Evolutionary conservation across 2,329 filamentous ascomycete species (phyloP).

Genomic region (Phaeophleospora eucalypticola): DNA sequence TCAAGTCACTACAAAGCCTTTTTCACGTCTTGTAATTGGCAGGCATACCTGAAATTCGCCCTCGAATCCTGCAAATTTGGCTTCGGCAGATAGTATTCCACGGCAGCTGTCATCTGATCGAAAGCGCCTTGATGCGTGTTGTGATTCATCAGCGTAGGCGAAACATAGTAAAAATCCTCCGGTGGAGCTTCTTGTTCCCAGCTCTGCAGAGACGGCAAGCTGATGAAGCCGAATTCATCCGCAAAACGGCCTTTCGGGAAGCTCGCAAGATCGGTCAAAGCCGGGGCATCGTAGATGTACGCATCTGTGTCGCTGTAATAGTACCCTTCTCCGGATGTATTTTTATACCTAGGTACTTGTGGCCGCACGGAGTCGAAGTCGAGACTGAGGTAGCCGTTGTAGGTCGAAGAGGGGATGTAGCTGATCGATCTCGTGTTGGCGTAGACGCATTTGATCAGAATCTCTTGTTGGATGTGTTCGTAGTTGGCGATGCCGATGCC

Average conservation of each 20-base stretch:
- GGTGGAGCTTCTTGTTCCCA: constrained; percentile 52
- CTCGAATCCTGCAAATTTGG: constrained; percentile 49
- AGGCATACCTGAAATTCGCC: constrained; percentile 51
- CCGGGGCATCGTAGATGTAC: background rate
- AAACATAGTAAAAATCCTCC: constrained; percentile 54
- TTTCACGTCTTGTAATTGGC: background rate
- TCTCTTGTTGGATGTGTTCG: constrained; percentile 41
- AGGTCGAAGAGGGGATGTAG: constrained; percentile 2
- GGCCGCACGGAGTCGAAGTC: constrained; percentile 3
- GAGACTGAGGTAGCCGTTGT: background rate
- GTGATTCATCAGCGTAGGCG: constrained; percentile 49
- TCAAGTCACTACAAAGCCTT: background rate
- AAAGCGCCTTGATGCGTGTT: constrained; percentile 55
- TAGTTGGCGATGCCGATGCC: constrained; percentile 38
- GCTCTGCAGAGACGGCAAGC: constrained; percentile 55
- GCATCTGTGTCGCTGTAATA: constrained; percentile 2
- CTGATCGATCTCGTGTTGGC: constrained; percentile 2
- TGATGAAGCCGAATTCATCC: constrained; percentile 2
- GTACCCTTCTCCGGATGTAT: background rate
- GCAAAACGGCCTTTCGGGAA: background rate
- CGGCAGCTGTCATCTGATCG: constrained; percentile 57
- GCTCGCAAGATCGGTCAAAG: background rate
- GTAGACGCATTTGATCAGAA: constrained; percentile 44
- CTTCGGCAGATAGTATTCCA: constrained; percentile 52
- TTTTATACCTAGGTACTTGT: background rate